Base-by-base conservation (phyloP, 192 early-diverging fungal species). In the Backusella morwellensis region DNA sequence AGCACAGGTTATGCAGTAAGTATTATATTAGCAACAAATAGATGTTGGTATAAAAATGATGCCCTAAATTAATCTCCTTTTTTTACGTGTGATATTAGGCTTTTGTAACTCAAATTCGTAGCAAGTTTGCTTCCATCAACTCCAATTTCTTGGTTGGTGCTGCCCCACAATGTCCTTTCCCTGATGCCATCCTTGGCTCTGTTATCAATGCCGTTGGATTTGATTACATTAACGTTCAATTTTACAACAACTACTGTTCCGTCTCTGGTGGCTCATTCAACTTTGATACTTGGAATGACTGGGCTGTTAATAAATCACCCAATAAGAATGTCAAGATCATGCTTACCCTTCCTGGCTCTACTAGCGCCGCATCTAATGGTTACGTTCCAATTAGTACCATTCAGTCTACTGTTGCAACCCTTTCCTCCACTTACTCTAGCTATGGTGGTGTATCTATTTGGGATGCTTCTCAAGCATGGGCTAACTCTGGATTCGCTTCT, bases 181-280 rank as follows among this genome's bases (percentile, higher is more conserved):
- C 93, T n/a, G 93, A 94, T 80, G 88, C 85, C 1, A 91, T 92
- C 76, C 72, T 92, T 1, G 90, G 88, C 0, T 83, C 83, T 1
- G 83, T 88, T 21, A 77, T 92, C 4, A 83, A 92, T 66, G 80
- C 86, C 34, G 86, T 90, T 6, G 89, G 86, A 56, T 80, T 92
- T 14, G 90, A 92, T 73, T 89, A 89, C 85, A 84, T 94, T 9
- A 90, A 86, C 83, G 89, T 93, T 6, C 93, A 94, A 78, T 94
- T 92, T 78, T 94, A 94, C 85, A 94, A 94, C 85, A 94, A 94
- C 83, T 93, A 90, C 80, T 94, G 93, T 66, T 83, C 86, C 34
- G 78, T 88, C 6, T 54, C 80, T 17, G 77, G 82, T 6, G 68
- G 73, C 41, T 88, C 84, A 81, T 94, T 91, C 82, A 94, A 94